Base-by-base conservation (phyloP, 139 green algal genomes). In the Coelastrella sp. region DNA sequence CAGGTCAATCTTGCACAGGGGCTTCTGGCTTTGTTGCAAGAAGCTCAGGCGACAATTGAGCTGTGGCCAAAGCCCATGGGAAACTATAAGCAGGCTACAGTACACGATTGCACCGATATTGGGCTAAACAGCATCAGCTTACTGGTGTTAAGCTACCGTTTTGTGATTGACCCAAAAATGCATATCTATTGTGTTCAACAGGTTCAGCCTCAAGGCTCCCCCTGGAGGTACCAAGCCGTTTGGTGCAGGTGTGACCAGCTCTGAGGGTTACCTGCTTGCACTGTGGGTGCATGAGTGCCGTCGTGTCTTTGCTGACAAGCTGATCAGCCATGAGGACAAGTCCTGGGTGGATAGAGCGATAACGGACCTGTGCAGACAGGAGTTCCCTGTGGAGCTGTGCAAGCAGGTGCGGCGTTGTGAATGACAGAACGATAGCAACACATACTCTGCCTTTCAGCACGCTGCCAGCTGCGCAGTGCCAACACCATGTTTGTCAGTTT, bases 251-350 rank as follows among this genome's bases (percentile, higher is more conserved):
- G 95, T 98, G n/a, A 95, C 92, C 84, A 93, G 88, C 19, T 89
- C 95, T 17, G 96, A 97, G 84, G 97, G 96, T 70, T 99, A 99
- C 95, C 91, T 99, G 82, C 92, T 98, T 78, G 94, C 82, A 0
- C 94, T 99, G 89, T 99, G 97, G 97, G 88, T 95, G 27, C 97
- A 99, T 92, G 97, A 99, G 95, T 99, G 97, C 94, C 80, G 92
- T 22, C 96, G 97, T 76, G 96, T 99, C 63, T 99, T 99, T 93
- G 93, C 87, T 7, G 97, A 99, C 94, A 99, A 98, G 94, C 94
- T 99, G 70, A 92, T 98, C 8, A 93, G 57, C 27, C 84, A 95
- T 24, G 95, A 97, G 25, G 97, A 99, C 94, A 99, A 99, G 93
- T 90, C 90, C 58, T 99, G 96, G 96, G 91, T 99, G 73, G 93